These are phyloP conservation scores for Lactarius indigo DNA, from an alignment of 768 basidiomycete species.

Conservation along the genomic window DNA sequence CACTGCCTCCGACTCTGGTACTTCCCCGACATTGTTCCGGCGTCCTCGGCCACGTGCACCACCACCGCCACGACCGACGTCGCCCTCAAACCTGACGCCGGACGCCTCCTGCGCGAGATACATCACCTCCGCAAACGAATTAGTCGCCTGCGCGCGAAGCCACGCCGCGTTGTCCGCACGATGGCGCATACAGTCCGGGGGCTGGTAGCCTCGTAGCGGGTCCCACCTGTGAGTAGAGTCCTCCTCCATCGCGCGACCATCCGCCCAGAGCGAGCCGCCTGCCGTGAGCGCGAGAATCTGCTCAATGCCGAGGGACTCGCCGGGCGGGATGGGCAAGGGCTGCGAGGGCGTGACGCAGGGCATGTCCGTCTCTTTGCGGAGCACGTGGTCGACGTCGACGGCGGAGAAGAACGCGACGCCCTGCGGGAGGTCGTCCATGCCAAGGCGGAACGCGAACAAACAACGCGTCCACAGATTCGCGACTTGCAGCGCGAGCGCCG, in stretches of 20 bases:
- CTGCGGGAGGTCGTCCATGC: conserved; percentile 94
- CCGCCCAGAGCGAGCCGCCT: conserved; percentile 61
- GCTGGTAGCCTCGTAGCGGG: conserved; percentile 45
- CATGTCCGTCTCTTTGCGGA: conserved; percentile 97
- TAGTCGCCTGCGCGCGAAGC: conserved; percentile 73
- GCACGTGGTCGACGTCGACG: conserved; percentile 86
- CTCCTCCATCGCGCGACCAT: conserved; percentile 53
- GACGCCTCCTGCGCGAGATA: conserved; percentile 54
- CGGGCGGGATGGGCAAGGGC: conserved; percentile 73
- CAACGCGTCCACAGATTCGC: conserved; percentile 95
- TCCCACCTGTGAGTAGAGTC: conserved; percentile 3
- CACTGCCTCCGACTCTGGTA: background rate
- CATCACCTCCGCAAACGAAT: conserved; percentile 67
- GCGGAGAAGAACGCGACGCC: conserved; percentile 97
- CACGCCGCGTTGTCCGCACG: conserved; percentile 62
- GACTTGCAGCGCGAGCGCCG: conserved; percentile 87
- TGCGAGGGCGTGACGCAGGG: conserved; percentile 93
- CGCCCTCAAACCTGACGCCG: conserved; percentile 38
- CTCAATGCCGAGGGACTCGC: conserved; percentile 79
- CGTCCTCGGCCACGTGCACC: conserved; percentile 25
- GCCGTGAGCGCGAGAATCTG: conserved; percentile 63
- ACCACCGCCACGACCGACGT: conserved; percentile 32
- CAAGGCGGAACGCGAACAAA: conserved; percentile 86
- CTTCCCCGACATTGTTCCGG: background rate
- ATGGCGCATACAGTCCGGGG: conserved; percentile 61